A percentile compares a stretch with the other conserved stretches of the same genome.
Conservation (phyloP, 306 rosid species). For the Cercis canadensis region DNA sequence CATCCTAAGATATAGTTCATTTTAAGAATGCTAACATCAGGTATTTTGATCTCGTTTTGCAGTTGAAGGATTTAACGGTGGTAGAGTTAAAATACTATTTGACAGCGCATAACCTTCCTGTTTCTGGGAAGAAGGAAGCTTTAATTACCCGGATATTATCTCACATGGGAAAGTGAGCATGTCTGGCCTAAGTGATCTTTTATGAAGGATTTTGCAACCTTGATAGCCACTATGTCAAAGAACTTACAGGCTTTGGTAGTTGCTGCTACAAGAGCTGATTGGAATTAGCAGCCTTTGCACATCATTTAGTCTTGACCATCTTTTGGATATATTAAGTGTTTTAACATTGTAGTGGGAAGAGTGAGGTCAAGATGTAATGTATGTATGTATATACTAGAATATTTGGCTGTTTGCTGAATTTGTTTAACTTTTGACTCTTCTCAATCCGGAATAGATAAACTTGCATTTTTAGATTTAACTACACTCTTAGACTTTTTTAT, state of each 20-base stretch:
- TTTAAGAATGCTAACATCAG: constrained; percentile 22
- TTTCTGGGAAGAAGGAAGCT: constrained; percentile 86
- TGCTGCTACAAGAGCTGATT: neutral
- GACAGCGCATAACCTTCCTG: constrained; percentile 78
- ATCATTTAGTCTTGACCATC: constrained; percentile 13
- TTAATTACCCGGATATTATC: constrained; percentile 77
- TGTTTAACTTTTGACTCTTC: neutral
- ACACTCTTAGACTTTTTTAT: too few species aligned
- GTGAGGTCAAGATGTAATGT: neutral
- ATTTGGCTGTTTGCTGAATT: too few species aligned
- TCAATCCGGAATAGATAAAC: too few species aligned
- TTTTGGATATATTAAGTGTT: neutral
- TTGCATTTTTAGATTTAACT: too few species aligned
- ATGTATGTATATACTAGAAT: too few species aligned
- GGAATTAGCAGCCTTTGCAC: too few species aligned
- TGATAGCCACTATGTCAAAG: constrained; percentile 18
- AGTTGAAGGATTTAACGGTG: constrained; percentile 89
- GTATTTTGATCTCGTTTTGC: constrained; percentile 49
- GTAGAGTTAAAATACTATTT: constrained; percentile 76
- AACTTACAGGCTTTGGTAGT: neutral
- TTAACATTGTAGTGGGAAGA: constrained; percentile 1
- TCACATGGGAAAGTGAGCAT: constrained; percentile 76
- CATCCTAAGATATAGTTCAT: neutral
- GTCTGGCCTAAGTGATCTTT: constrained; percentile 7
- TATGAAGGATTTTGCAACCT: too few species aligned